Base-by-base conservation (phyloP, 2,329 filamentous ascomycete species). In the Fusarium sp. region DNA sequence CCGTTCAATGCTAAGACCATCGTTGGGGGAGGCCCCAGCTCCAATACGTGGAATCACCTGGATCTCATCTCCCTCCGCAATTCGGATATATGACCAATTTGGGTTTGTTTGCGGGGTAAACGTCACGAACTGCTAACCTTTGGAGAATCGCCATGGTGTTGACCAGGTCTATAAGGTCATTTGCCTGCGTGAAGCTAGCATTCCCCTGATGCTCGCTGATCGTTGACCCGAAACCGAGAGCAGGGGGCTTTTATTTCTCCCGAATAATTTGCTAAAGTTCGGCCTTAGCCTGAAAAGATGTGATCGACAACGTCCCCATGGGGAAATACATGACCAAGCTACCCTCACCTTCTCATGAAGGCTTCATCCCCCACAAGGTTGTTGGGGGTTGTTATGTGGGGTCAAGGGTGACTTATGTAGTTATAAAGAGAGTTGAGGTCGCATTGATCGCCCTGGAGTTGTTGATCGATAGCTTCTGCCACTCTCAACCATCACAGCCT, bases 291-390 rank as follows among this genome's bases (percentile, higher is more conserved):
- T 64, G 66, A 73, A 73, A 55, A 58, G 64, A 67, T 26, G 36
- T 18, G 74, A 77, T 77, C 70, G 52, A 68, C 73, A 61, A 38
- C 51, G 48, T 78, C 76, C 74, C 76, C 76, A 77, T 69, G 76
- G 76, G 66, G 74, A 74, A 70, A 75, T 54, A 69, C 26, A 63
- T 65, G 62, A 44, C 55, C 51, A 65, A 72, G 49, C 48, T 72
- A 65, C 44, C 58, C 51, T 72, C 49, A 42, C 58, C 54, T 73
- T 69, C 24, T 45, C 51, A 70, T 58, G 58, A 41, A 48, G 63
- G 54, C 63, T 67, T 71, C 70, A 47, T 75, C 76, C 76, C 76
- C 76, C 74, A 75, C 66, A 69, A 69, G 44, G 36, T 36, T 51
- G 70, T 78, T 70, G 75, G 75, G 75, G 75, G 75, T 45, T 51